phyloP scores from a whole-genome alignment of 805 yeast genomes.

The Saccharomycopsis sp. region DNA sequence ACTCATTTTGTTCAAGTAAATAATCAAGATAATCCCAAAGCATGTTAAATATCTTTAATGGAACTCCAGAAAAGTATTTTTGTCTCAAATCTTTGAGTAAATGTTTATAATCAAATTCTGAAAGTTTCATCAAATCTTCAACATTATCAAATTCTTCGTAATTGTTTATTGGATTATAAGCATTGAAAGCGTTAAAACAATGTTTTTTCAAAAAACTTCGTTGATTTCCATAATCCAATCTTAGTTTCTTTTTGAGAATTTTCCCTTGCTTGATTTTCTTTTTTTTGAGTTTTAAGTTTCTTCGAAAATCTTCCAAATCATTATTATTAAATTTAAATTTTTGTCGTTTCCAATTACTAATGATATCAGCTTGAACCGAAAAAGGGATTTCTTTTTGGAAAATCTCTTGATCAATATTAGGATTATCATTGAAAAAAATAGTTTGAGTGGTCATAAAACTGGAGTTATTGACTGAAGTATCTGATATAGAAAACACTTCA shows the following conservation, averaged over 20 bases:
- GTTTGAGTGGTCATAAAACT: slow-evolving; percentile 12
- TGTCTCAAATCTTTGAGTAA: too few species aligned
- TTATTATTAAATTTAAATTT: slow-evolving; percentile 12
- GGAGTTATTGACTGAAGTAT: neutral
- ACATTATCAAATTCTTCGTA: too few species aligned
- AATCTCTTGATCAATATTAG: slow-evolving; percentile 6
- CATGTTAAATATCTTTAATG: too few species aligned
- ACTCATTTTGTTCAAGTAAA: too few species aligned
- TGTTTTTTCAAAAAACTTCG: neutral
- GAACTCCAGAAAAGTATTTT: too few species aligned
- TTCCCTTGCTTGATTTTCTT: neutral
- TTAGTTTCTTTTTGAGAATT: neutral
- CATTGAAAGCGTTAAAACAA: neutral
- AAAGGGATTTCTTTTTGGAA: slow-evolving; percentile 10
- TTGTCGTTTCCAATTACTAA: slow-evolving; percentile 10
- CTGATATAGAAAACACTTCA: neutral
- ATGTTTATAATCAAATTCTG: too few species aligned
- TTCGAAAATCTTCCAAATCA: slow-evolving; percentile 6
- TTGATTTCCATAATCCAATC: neutral
- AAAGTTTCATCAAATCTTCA: too few species aligned
- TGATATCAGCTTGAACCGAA: slow-evolving; percentile 7
- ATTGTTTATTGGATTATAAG: too few species aligned
- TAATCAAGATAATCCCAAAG: too few species aligned
- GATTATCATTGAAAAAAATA: slow-evolving; percentile 11
- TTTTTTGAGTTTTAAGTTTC: neutral